Conservation (phyloP, 2,329 filamentous ascomycete genomes). For the Dryadomyces quercus-mongolicae region DNA sequence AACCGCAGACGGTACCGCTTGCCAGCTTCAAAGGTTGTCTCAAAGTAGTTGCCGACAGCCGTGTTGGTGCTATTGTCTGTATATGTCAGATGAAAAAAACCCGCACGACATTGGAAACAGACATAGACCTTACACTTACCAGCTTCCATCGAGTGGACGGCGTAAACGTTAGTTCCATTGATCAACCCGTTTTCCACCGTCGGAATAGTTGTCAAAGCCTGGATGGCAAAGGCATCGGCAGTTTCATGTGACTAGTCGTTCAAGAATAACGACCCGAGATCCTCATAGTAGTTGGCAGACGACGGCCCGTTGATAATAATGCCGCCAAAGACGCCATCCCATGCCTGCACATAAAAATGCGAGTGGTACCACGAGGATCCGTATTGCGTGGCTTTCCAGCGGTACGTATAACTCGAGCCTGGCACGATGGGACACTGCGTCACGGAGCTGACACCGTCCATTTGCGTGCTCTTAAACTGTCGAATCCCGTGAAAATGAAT, state of each 20-base stretch:
- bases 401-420: conserved; percentile 30
- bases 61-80: too few species aligned
- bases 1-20: conserved; percentile 35
- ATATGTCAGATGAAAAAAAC: too few species aligned
- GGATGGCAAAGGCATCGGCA: conserved; percentile 33
- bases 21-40: conserved; percentile 33
- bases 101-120: too few species aligned
- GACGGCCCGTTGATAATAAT: conserved; percentile 39
- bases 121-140: too few species aligned
- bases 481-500: conserved; percentile 45
- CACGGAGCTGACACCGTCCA: conserved; percentile 25
- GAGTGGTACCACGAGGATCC: conserved; percentile 48
- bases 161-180: conserved; percentile 49
- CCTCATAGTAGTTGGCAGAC: conserved; percentile 45
- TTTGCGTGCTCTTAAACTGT: conserved; percentile 33
- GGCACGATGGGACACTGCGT: conserved; percentile 29
- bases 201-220: background rate
- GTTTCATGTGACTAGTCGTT: conserved; percentile 49
- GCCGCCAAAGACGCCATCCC: conserved; percentile 37
- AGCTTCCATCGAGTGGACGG: conserved; percentile 27
- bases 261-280: conserved; percentile 39
- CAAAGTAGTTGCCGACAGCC: conserved; percentile 32
- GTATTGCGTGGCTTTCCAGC: conserved; percentile 41
- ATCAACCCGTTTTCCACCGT: conserved; percentile 28
- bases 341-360: conserved; percentile 29